Evolutionary conservation across 2,329 filamentous ascomycete genomes (phyloP).

Genomic region (Pseudogymnoascus sp.): DNA sequence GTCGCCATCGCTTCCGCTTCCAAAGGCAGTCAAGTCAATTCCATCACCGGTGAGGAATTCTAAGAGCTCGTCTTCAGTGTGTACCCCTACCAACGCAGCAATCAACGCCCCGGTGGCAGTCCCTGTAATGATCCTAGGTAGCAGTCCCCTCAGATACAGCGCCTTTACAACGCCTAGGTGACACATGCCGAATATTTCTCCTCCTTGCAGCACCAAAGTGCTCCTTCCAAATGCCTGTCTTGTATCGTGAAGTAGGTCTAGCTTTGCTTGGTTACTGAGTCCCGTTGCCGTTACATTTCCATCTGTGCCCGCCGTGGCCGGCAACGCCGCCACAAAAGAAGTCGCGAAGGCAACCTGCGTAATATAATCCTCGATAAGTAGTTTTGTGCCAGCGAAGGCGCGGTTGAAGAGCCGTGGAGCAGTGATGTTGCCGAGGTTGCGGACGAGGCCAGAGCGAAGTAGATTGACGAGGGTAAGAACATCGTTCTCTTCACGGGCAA

Average conservation of each 20-base stretch:
- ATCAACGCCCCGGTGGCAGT: slow-evolving; percentile 87
- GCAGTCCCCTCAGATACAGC: slow-evolving; percentile 67
- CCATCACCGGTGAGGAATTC: slow-evolving; percentile 68
- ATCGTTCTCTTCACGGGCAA: slow-evolving; percentile 63
- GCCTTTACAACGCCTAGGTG: slow-evolving; percentile 88
- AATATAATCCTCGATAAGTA: slow-evolving; percentile 85
- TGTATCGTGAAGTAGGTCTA: slow-evolving; percentile 80
- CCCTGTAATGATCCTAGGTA: slow-evolving; percentile 86
- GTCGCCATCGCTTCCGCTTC: slow-evolving; percentile 35
- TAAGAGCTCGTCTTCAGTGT: slow-evolving; percentile 77
- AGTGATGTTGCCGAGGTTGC: slow-evolving; percentile 88
- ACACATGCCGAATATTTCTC: slow-evolving; percentile 83
- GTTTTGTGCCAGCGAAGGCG: slow-evolving; percentile 81
- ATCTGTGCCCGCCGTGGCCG: slow-evolving; percentile 43
- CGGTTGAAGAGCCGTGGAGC: slow-evolving; percentile 73
- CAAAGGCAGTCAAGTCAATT: slow-evolving; percentile 77
- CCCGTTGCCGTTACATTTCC: slow-evolving; percentile 33
- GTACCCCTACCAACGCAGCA: slow-evolving; percentile 78
- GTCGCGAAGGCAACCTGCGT: slow-evolving; percentile 75
- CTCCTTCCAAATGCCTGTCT: slow-evolving; percentile 82
- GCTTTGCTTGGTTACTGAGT: slow-evolving; percentile 51
- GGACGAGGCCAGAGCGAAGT: slow-evolving; percentile 68
- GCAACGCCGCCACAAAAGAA: slow-evolving; percentile 62
- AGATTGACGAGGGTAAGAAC: slow-evolving; percentile 69
- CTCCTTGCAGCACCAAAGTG: slow-evolving; percentile 79